Evolutionary conservation across 176 grass and related monocot genomes (phyloP).

Genomic region (Oryza meyeriana): DNA sequence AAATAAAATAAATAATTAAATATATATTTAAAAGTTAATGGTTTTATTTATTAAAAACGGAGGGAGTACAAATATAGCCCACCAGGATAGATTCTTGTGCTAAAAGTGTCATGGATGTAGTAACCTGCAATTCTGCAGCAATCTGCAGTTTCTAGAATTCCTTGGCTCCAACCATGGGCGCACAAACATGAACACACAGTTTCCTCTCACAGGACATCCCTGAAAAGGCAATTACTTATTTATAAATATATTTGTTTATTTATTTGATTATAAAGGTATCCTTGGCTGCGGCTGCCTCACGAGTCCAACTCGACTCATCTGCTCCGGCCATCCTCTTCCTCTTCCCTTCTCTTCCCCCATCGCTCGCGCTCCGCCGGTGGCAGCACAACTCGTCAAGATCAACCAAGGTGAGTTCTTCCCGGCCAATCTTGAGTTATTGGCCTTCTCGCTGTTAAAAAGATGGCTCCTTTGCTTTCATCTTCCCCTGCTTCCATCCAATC

Average conservation of each 20-base stretch:
- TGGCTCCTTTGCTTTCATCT: not conserved
- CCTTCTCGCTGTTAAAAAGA: too few species aligned
- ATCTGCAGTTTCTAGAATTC: not conserved
- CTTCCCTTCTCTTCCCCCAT: too few species aligned
- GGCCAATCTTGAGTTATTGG: not conserved
- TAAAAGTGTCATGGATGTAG: not conserved
- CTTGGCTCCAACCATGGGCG: not conserved
- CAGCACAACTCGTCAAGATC: not conserved
- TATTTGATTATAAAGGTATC: not conserved
- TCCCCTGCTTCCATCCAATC: not conserved
- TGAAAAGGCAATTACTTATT: not conserved
- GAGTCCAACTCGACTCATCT: slow-evolving; percentile 27
- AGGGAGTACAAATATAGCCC: not conserved
- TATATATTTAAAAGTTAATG: too few species aligned
- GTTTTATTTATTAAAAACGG: not conserved
- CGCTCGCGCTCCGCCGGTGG: not conserved
- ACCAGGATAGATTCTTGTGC: not conserved
- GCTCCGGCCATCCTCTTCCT: not conserved
- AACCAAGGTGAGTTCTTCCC: not conserved
- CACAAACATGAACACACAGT: not conserved
- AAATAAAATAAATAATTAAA: too few species aligned
- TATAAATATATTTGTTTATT: not conserved
- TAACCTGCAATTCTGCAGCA: too few species aligned
- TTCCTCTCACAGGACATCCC: not conserved
- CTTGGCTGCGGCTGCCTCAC: not conserved